These are phyloP conservation scores for Ceratocystiopsis sp. DNA, from an alignment of 2,329 filamentous ascomycete genomes.

Conservation along the genomic window DNA sequence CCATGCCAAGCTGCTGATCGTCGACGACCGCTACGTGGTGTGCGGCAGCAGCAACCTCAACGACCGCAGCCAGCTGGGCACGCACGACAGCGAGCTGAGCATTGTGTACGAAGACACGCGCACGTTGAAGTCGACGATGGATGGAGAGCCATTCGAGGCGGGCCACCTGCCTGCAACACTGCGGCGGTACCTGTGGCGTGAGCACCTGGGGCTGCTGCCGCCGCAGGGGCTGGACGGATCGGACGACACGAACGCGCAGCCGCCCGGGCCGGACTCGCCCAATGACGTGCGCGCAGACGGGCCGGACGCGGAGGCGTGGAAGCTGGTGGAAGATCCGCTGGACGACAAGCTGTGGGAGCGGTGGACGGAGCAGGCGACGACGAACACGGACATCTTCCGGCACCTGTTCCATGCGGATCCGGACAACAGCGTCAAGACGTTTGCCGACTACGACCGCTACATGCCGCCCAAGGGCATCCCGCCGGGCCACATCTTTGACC, in stretches of 20 bases:
- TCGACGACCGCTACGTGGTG: constrained; percentile 70
- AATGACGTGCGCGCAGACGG: constrained; percentile 45
- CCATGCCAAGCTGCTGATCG: constrained; percentile 79
- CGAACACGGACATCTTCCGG: constrained; percentile 60
- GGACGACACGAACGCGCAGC: constrained; percentile 59
- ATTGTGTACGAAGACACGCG: constrained; percentile 79
- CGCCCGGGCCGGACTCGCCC: constrained; percentile 46
- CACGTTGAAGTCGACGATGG: constrained; percentile 55
- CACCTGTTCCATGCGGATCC: constrained; percentile 77
- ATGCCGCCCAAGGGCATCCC: constrained; percentile 53
- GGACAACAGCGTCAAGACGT: constrained; percentile 77
- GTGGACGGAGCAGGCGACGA: constrained; percentile 53
- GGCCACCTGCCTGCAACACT: constrained; percentile 64
- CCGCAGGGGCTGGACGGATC: constrained; percentile 52
- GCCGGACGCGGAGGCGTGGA: constrained; percentile 42
- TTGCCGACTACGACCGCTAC: constrained; percentile 78
- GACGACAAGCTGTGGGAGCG: constrained; percentile 46
- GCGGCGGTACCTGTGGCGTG: constrained; percentile 73
- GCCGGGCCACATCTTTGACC: constrained; percentile 74
- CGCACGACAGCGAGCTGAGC: constrained; percentile 80
- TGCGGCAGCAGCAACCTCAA: constrained; percentile 86
- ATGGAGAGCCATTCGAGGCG: constrained; percentile 57
- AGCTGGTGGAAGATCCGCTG: constrained; percentile 55
- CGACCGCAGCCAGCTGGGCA: constrained; percentile 72
- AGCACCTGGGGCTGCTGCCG: constrained; percentile 73